A percentile compares a stretch with the other conserved stretches of the same genome.
Evolutionary conservation across 345 rosid species (phyloP).

Genomic region (Populus ilicifolia): DNA sequence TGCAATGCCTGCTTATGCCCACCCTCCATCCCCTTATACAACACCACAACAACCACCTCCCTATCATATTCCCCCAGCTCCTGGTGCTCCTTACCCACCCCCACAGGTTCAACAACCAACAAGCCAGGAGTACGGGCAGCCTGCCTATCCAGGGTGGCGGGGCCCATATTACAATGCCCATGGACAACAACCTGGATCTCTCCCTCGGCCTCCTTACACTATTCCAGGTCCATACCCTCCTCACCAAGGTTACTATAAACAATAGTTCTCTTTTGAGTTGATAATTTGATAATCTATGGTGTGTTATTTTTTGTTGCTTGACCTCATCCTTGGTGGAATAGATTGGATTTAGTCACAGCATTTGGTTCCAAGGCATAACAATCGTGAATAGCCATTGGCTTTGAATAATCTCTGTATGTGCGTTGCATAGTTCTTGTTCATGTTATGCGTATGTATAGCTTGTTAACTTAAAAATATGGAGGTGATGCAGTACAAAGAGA

Average conservation of each 20-base stretch:
- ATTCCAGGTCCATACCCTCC: slow-evolving; percentile 65
- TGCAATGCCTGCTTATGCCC: slow-evolving; percentile 51
- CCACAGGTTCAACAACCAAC: slow-evolving; percentile 54
- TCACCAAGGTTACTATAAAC: slow-evolving; percentile 82
- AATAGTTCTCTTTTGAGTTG: slow-evolving; percentile 19
- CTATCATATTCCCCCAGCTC: slow-evolving; percentile 45
- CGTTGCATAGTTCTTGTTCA: too few relatives aligned
- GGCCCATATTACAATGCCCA: slow-evolving; percentile 81
- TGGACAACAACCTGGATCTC: slow-evolving; percentile 58
- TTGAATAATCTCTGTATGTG: slow-evolving; percentile 2
- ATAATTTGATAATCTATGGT: not conserved
- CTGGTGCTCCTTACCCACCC: slow-evolving; percentile 51
- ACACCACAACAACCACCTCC: slow-evolving; percentile 52
- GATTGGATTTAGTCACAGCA: slow-evolving; percentile 3
- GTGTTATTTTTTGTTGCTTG: not conserved
- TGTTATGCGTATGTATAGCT: too few relatives aligned
- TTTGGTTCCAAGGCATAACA: not conserved
- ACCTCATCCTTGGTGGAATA: not conserved
- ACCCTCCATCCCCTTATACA: slow-evolving; percentile 50
- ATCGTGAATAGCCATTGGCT: not conserved
- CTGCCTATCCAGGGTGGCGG: slow-evolving; percentile 86
- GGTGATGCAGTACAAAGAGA: too few relatives aligned
- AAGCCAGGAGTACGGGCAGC: slow-evolving; percentile 69
- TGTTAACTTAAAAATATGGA: too few relatives aligned
- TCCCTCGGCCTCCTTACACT: slow-evolving; percentile 82